Conservation (phyloP, 495 filamentous ascomycete genomes). For the Trichoderma gamsii region DNA sequence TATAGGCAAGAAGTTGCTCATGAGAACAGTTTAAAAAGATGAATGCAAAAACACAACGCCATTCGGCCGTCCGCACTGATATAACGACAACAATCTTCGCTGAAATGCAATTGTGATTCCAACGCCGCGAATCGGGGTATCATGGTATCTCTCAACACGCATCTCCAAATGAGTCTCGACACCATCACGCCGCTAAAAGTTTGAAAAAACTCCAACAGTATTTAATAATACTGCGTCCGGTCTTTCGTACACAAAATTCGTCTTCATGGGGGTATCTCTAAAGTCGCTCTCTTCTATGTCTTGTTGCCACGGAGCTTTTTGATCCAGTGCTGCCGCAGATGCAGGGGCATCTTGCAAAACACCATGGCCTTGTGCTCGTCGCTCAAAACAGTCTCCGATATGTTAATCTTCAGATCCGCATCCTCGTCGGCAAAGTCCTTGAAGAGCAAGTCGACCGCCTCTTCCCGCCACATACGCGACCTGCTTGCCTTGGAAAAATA, state of each 20-base stretch:
- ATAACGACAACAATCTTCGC: constrained; percentile 15
- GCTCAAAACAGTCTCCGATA: constrained; percentile 45
- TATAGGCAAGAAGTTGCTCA: neutral
- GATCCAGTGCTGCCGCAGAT: constrained; percentile 42
- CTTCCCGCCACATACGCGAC: constrained; percentile 38
- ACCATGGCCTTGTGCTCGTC: constrained; percentile 50
- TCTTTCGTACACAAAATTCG: constrained; percentile 2
- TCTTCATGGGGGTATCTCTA: constrained; percentile 5
- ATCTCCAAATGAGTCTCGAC: constrained; percentile 11
- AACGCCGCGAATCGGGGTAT: constrained; percentile 10
- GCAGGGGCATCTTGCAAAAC: constrained; percentile 46
- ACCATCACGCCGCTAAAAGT: constrained; percentile 3
- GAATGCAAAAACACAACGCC: constrained; percentile 6
- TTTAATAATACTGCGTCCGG: neutral
- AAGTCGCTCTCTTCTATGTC: neutral
- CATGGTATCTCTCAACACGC: constrained; percentile 13
- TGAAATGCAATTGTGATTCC: constrained; percentile 8
- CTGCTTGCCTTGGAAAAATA: constrained; percentile 30
- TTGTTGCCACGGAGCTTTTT: constrained; percentile 31
- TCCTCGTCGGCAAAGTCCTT: constrained; percentile 43
- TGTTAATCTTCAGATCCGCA: constrained; percentile 44
- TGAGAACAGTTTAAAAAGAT: neutral
- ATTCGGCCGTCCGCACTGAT: constrained; percentile 4
- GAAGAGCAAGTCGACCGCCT: constrained; percentile 46
- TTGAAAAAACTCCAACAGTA: neutral